Conservation (phyloP, 2,329 filamentous ascomycete genomes). For the Emergomyces pasteurianus region DNA sequence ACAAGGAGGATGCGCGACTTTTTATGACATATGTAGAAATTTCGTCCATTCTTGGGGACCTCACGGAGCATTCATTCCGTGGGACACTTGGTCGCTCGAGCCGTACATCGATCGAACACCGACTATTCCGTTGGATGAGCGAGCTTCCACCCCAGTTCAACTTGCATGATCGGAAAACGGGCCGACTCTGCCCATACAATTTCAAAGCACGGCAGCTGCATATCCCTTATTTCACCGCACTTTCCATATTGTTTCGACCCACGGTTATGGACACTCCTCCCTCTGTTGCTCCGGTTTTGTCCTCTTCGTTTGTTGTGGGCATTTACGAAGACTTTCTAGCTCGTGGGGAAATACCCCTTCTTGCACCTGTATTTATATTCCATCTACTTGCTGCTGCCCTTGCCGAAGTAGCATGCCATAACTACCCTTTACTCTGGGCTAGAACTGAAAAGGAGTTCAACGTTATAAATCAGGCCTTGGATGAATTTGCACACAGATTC, state of each 20-base stretch:
- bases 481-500: slow-evolving; percentile 10
- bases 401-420: slow-evolving; percentile 10
- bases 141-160: slow-evolving; percentile 5
- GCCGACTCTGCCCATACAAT: slow-evolving; percentile 7
- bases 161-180: slow-evolving; percentile 6
- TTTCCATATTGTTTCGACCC: slow-evolving; percentile 10
- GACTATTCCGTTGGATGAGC: slow-evolving; percentile 23
- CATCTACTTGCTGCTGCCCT: slow-evolving; percentile 11
- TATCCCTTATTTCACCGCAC: slow-evolving; percentile 9
- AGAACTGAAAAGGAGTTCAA: slow-evolving; percentile 7
- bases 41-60: slow-evolving; percentile 10
- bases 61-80: slow-evolving; percentile 13
- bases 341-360: slow-evolving; percentile 9
- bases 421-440: slow-evolving; percentile 7
- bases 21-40: slow-evolving; percentile 12
- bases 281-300: slow-evolving; percentile 7
- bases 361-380: slow-evolving; percentile 11
- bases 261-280: slow-evolving; percentile 6
- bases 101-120: slow-evolving; percentile 19
- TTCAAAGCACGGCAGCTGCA: slow-evolving; percentile 10
- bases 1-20: slow-evolving; percentile 9
- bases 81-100: slow-evolving; percentile 17
- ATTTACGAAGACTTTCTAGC: slow-evolving; percentile 12
- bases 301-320: slow-evolving; percentile 10
- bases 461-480: slow-evolving; percentile 6